A percentile compares a stretch with the other conserved stretches of the same genome.
phyloP scores from a whole-genome alignment of 306 rosid species.

The Dalbergia oliveri region DNA sequence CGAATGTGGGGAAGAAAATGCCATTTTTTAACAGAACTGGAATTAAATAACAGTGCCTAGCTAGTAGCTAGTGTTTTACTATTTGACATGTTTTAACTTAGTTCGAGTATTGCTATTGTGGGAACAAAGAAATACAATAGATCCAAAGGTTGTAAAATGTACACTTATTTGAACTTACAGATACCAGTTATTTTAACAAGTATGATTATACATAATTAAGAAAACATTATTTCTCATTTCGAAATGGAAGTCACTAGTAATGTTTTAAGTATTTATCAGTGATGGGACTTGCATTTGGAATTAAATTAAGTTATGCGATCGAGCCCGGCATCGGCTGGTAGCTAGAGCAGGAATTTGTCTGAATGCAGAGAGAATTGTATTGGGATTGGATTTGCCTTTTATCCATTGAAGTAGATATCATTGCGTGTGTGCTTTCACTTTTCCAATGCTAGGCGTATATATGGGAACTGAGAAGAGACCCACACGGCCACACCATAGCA shows the following conservation, averaged over 20 bases:
- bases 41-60: background rate
- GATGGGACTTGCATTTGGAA: constrained; percentile 52
- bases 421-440: constrained; percentile 56
- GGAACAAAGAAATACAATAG: constrained; percentile 13
- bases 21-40: too few species aligned
- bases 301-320: constrained; percentile 30
- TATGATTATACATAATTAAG: constrained; percentile 35
- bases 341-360: background rate
- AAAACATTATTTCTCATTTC: constrained; percentile 33
- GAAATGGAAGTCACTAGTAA: constrained; percentile 14
- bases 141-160: constrained; percentile 6
- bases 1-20: too few species aligned
- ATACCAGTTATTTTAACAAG: background rate
- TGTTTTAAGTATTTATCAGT: constrained; percentile 20
- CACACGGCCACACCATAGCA: constrained; percentile 1
- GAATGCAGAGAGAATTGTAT: constrained; percentile 15
- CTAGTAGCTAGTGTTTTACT: background rate
- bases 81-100: constrained; percentile 10
- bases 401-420: constrained; percentile 57
- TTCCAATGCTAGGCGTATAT: constrained; percentile 51
- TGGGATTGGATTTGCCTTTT: constrained; percentile 51
- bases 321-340: background rate
- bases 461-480: constrained; percentile 34
- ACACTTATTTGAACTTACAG: too few species aligned
- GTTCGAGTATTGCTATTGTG: constrained; percentile 33